phyloP scores from a whole-genome alignment of 805 yeast genomes.

The Candida nanaspora region DNA sequence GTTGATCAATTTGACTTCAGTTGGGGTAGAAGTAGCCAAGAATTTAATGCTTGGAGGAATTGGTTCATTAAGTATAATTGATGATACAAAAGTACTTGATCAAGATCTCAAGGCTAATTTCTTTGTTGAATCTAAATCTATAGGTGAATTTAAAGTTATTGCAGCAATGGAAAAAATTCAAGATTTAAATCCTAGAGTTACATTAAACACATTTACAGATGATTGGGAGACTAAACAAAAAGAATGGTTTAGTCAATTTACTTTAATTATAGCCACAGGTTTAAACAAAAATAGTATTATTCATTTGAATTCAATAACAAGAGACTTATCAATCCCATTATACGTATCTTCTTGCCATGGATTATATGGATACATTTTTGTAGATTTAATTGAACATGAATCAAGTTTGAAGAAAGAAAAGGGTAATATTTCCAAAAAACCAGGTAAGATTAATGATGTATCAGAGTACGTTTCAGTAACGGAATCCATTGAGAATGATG shows the following conservation, averaged over 20 bases:
- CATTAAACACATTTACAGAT: slow-evolving; percentile 36
- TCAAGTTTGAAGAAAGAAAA: slow-evolving; percentile 46
- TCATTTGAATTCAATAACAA: slow-evolving; percentile 46
- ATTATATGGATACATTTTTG: slow-evolving; percentile 72
- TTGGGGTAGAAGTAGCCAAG: slow-evolving; percentile 78
- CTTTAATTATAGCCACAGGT: slow-evolving; percentile 73
- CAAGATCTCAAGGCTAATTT: slow-evolving; percentile 72
- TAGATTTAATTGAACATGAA: slow-evolving; percentile 65
- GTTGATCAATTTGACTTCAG: slow-evolving; percentile 64
- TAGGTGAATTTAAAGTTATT: slow-evolving; percentile 51
- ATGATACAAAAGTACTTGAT: slow-evolving; percentile 43
- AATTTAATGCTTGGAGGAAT: slow-evolving; percentile 85
- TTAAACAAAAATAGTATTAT: slow-evolving; percentile 33
- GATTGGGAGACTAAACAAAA: slow-evolving; percentile 20
- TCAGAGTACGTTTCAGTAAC: slow-evolving; percentile 35
- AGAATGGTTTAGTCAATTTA: slow-evolving; percentile 46
- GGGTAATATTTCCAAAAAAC: slow-evolving; percentile 38
- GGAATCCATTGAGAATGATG: slow-evolving; percentile 29
- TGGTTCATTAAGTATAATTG: slow-evolving; percentile 69
- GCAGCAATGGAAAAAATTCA: slow-evolving; percentile 49
- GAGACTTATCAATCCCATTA: slow-evolving; percentile 54
- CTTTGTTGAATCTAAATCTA: slow-evolving; percentile 48
- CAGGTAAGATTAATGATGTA: slow-evolving; percentile 41
- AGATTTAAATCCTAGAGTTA: slow-evolving; percentile 77
- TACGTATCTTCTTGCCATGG: slow-evolving; percentile 71